Percentiles rank a stretch among this genome's conserved stretches.
These are phyloP conservation scores for Linum lewisii DNA, from an alignment of 345 rosid genomes.

Conservation along the genomic window DNA sequence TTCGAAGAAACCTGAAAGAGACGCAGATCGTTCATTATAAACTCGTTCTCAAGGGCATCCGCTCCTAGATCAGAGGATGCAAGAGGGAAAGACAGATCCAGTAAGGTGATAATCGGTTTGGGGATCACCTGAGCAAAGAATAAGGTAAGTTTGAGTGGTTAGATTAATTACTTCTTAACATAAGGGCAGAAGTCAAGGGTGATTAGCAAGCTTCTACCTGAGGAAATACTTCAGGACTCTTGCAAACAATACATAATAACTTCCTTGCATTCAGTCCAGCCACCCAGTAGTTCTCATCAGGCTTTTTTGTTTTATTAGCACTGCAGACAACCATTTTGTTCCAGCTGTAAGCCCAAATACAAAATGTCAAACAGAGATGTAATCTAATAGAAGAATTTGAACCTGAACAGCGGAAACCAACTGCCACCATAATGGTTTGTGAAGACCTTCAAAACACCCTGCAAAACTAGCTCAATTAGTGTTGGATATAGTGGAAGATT, in stretches of 20 bases:
- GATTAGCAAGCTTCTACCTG: constrained; percentile 35
- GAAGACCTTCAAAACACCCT: constrained; percentile 72
- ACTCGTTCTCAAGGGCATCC: constrained; percentile 83
- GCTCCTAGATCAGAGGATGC: constrained; percentile 93
- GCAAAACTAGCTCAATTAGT: constrained; percentile 14
- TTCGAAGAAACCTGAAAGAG: constrained; percentile 49
- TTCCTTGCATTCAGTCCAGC: constrained; percentile 68
- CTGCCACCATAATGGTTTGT: constrained; percentile 75
- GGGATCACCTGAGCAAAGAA: constrained; percentile 62
- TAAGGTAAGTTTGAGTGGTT: constrained; percentile 8
- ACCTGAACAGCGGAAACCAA: constrained; percentile 98
- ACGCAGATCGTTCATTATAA: constrained; percentile 52
- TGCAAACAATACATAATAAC: constrained; percentile 68
- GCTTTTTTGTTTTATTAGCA: constrained; percentile 52
- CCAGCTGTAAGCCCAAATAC: not conserved
- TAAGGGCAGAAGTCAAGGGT: constrained; percentile 5
- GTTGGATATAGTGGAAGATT: constrained; percentile 14
- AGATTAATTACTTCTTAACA: constrained; percentile 3
- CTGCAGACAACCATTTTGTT: constrained; percentile 26
- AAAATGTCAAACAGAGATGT: constrained; percentile 1
- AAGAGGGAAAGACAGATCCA: constrained; percentile 64
- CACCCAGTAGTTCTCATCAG: constrained; percentile 75
- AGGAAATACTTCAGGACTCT: constrained; percentile 61
- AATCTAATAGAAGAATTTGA: constrained; percentile 16
- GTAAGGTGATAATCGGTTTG: constrained; percentile 65